Evolutionary conservation across 345 rosid genomes (phyloP).

Genomic region (Arabis hirsuta): DNA sequence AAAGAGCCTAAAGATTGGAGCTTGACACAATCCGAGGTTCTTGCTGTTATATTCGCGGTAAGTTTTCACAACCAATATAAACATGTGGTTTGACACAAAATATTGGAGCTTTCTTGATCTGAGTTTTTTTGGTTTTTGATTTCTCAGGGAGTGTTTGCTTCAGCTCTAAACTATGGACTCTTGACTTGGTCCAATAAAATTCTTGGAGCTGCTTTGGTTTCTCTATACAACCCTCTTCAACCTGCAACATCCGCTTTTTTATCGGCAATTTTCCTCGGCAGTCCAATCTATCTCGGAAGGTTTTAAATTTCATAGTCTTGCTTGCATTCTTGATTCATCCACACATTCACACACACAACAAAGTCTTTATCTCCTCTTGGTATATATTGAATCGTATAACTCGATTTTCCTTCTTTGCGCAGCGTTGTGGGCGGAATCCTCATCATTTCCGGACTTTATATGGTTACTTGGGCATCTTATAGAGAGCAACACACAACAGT

Average conservation of each 20-base stretch:
- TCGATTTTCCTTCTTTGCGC: constrained; percentile 28
- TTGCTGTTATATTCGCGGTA: constrained; percentile 86
- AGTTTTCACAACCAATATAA: constrained; percentile 33
- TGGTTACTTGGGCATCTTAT: constrained; percentile 91
- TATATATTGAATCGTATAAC: background rate
- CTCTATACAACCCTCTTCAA: constrained; percentile 94
- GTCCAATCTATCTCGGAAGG: constrained; percentile 95
- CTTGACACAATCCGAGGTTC: constrained; percentile 72
- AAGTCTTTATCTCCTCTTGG: background rate
- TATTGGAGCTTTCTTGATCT: background rate
- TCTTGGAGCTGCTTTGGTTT: constrained; percentile 90
- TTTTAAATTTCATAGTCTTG: constrained; percentile 19
- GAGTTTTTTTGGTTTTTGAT: background rate
- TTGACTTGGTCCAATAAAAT: constrained; percentile 95
- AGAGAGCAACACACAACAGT: constrained; percentile 52
- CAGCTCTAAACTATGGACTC: constrained; percentile 87
- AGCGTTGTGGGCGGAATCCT: constrained; percentile 81
- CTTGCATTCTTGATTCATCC: constrained; percentile 11
- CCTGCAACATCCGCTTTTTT: constrained; percentile 85
- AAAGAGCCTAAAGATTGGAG: constrained; percentile 77
- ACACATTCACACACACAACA: background rate
- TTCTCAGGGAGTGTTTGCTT: constrained; percentile 76
- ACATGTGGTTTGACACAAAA: constrained; percentile 12
- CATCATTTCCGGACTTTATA: constrained; percentile 81
- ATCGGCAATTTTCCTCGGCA: constrained; percentile 84